Evolutionary conservation across 345 rosid species (phyloP).

Genomic region (Anastatica hierochuntica): DNA sequence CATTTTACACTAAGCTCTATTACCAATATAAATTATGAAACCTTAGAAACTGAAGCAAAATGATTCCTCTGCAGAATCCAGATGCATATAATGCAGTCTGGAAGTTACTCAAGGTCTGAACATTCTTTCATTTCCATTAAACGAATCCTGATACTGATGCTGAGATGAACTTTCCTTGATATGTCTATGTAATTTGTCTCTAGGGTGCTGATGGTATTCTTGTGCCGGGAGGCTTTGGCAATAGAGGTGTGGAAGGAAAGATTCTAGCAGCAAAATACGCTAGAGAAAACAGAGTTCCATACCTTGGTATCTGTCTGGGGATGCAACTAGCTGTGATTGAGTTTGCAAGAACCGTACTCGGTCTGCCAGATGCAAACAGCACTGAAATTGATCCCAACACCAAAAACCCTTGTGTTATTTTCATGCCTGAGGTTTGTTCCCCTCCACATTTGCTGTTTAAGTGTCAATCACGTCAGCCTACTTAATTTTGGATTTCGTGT

Average conservation of each 20-base stretch:
- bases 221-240: slow-evolving; percentile 98
- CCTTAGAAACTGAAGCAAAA: slow-evolving; percentile 15
- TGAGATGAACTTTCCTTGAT: neutral
- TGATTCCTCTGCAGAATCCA: slow-evolving; percentile 46
- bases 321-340: slow-evolving; percentile 98
- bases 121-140: neutral
- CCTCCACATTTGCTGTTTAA: neutral
- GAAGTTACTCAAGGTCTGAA: slow-evolving; percentile 66
- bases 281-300: slow-evolving; percentile 79
- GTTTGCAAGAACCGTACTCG: slow-evolving; percentile 68
- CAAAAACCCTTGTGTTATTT: slow-evolving; percentile 68
- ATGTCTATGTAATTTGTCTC: neutral
- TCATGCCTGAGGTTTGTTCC: slow-evolving; percentile 89
- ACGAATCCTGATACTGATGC: too few relatives aligned
- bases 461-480: neutral
- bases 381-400: slow-evolving; percentile 79
- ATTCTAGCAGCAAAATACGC: slow-evolving; percentile 83
- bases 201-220: slow-evolving; percentile 90
- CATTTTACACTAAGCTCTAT: neutral
- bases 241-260: slow-evolving; percentile 92
- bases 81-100: slow-evolving; percentile 67
- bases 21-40: neutral
- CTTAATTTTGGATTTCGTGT: too few relatives aligned
- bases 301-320: slow-evolving; percentile 90
- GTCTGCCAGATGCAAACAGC: slow-evolving; percentile 75